Base-by-base conservation (phyloP, 2,329 filamentous ascomycete genomes). In the Beauveria bassiana region DNA sequence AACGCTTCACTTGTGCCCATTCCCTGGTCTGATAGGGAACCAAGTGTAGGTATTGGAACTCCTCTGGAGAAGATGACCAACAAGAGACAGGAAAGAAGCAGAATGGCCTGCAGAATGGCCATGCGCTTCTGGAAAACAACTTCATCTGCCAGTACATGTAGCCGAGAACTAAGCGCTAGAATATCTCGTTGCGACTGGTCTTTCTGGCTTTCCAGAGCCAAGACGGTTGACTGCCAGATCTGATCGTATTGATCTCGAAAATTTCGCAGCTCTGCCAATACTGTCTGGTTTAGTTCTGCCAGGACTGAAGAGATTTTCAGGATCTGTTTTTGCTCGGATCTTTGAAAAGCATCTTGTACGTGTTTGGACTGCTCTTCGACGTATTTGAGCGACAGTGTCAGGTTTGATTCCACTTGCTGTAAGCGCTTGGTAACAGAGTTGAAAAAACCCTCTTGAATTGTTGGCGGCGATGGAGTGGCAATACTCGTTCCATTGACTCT, bases 361-460 rank as follows among this genome's bases (percentile, higher is more conserved):
- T 96, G 91, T 54, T 87, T 88, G 4, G 93, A 97, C 72, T 98
- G 95, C 63, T 96, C 92, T 75, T 98, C 93, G 63, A 99, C 96
- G 70, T 99, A 99, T 69, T 96, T 90, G 9, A 98, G 79, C 0
- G 93, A 96, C 12, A 98, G 80, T 0, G 93, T 96, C 12, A 93
- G 91, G 72, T 98, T 99, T 18, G 90, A 85, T 73, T 99, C 95
- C 8, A 98, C 86, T 68, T 93, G 87, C 66, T 93, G 90, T 5
- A 99, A 81, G 1, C 95, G 90, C 74, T 98, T 98, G 65, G 93
- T 91, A 9, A 98, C 88, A 4, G 92, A 91, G 73, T 98, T 98
- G 82, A 97, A 99, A 75, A 99, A 98, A 1, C 90, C 95, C 72
- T 99, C 95, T 73, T 99, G 95, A 1, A 96, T 95, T 0, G 93